Conservation (phyloP, 495 filamentous ascomycete species). For the Bryoglossum gracile region DNA sequence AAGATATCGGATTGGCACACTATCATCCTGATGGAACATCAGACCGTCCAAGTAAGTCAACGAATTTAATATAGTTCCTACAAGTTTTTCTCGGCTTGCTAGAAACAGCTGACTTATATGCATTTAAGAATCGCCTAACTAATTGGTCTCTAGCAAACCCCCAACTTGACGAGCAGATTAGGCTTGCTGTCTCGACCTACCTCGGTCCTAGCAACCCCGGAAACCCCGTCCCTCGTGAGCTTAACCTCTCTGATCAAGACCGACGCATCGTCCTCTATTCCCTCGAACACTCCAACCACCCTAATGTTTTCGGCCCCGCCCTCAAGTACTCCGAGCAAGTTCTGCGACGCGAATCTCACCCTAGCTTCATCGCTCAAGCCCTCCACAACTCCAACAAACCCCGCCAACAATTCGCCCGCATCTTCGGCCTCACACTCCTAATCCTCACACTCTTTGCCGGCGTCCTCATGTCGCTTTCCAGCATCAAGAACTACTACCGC, state of each 20-base stretch:
- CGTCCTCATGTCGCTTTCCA: not conserved
- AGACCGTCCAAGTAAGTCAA: too few relatives aligned
- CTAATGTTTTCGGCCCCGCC: not conserved
- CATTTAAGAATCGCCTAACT: too few relatives aligned
- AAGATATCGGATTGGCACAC: too few relatives aligned
- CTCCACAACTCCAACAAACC: not conserved
- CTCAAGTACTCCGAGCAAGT: not conserved
- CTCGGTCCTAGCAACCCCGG: too few relatives aligned
- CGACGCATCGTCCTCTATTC: not conserved
- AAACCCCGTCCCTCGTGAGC: not conserved
- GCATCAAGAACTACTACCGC: not conserved
- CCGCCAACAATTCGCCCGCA: not conserved
- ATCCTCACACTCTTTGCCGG: not conserved
- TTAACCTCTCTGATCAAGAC: slow-evolving; percentile 1
- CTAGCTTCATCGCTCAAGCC: not conserved
- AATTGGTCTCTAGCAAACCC: too few relatives aligned
- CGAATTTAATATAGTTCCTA: too few relatives aligned
- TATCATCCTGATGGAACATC: too few relatives aligned
- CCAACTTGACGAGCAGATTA: too few relatives aligned
- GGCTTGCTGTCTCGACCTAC: too few relatives aligned
- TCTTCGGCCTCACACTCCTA: not conserved
- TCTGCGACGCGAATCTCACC: too few relatives aligned
- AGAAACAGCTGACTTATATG: too few relatives aligned
- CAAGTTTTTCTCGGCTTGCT: too few relatives aligned
- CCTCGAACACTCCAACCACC: not conserved